Percentiles rank a stretch among this genome's conserved stretches.
Conservation (phyloP, 257 asterid species). For the Penstemon barbatus region DNA sequence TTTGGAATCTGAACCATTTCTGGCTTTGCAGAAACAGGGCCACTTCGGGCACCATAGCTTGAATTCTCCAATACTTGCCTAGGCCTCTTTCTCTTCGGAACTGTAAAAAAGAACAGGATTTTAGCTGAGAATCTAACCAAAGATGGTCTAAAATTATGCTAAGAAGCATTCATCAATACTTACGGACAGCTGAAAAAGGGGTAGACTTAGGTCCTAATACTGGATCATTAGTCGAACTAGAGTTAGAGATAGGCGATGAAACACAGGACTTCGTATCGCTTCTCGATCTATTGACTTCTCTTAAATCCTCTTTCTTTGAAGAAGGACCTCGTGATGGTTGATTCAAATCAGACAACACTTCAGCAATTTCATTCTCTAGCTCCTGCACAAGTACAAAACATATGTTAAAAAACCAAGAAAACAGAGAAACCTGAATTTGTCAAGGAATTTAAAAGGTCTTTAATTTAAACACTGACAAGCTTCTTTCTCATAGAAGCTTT, state of each 20-base stretch:
- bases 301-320: slow-evolving; percentile 66
- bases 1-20: slow-evolving; percentile 60
- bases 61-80: slow-evolving; percentile 66
- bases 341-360: slow-evolving; percentile 79
- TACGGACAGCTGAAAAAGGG: slow-evolving; percentile 73
- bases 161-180: slow-evolving; percentile 23
- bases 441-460: neutral
- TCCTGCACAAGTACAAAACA: slow-evolving; percentile 40
- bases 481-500: slow-evolving; percentile 68
- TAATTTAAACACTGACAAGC: slow-evolving; percentile 51
- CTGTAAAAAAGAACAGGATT: slow-evolving; percentile 33
- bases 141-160: neutral
- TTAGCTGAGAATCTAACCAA: neutral
- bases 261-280: slow-evolving; percentile 50
- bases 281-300: slow-evolving; percentile 63
- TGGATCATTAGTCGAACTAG: slow-evolving; percentile 40
- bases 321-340: slow-evolving; percentile 76
- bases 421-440: neutral
- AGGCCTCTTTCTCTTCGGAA: slow-evolving; percentile 86
- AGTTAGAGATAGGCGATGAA: slow-evolving; percentile 70
- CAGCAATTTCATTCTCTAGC: slow-evolving; percentile 92
- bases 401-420: slow-evolving; percentile 5
- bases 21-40: slow-evolving; percentile 48
- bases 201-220: slow-evolving; percentile 42
- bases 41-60: slow-evolving; percentile 44